Evolutionary conservation across 108 stramenopile genomes (phyloP).

Genomic region (Stephanodiscus triporus): DNA sequence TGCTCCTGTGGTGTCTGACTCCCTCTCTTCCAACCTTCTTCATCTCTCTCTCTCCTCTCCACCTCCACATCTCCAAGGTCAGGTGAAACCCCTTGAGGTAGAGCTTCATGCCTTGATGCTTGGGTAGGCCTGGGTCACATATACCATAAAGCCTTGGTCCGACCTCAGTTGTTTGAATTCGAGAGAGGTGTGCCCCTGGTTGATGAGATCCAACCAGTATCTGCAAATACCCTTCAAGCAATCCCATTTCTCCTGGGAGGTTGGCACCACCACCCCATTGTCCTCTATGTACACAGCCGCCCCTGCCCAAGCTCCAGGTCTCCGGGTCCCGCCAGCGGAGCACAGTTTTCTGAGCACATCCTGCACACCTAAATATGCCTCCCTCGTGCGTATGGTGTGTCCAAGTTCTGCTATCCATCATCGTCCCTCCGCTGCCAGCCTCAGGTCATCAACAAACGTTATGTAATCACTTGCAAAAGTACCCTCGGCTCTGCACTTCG

Average conservation of each 20-base stretch:
- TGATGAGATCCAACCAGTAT: neutral
- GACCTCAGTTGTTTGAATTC: neutral
- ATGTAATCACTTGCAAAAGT: too few species aligned
- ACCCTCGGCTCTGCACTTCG: too few species aligned
- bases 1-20: too few species aligned
- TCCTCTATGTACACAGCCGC: neutral
- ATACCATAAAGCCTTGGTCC: neutral
- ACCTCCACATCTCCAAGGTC: neutral
- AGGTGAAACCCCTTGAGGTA: slow-evolving; percentile 3
- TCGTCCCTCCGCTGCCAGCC: too few species aligned
- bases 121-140: neutral
- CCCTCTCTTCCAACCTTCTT: too few species aligned
- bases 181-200: neutral
- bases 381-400: neutral
- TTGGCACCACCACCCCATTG: slow-evolving; percentile 21
- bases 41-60: neutral
- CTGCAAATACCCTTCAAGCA: slow-evolving; percentile 8
- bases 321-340: neutral
- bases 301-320: slow-evolving; percentile 42
- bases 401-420: too few species aligned
- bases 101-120: neutral
- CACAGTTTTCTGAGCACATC: slow-evolving; percentile 50
- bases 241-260: slow-evolving; percentile 39
- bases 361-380: slow-evolving; percentile 40
- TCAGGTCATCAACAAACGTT: too few species aligned